phyloP scores from a whole-genome alignment of 2,329 filamentous ascomycete species.

The Scortechinia acanthostroma region DNA sequence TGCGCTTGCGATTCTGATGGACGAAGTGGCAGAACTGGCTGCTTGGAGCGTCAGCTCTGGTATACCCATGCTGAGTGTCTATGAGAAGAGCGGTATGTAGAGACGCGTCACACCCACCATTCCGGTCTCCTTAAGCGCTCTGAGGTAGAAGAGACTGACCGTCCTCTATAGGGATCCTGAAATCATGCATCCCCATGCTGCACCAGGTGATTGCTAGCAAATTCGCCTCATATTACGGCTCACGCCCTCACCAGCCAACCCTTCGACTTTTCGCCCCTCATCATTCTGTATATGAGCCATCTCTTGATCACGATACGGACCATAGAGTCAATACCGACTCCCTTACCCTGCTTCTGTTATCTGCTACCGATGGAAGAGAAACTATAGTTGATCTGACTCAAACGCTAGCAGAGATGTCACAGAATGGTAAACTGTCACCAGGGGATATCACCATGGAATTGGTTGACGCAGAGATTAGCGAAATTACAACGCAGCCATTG shows the following conservation, averaged over 20 bases:
- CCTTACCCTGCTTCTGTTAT: conserved; percentile 69
- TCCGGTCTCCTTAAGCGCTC: conserved; percentile 4
- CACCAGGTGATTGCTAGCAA: conserved; percentile 75
- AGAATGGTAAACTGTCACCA: conserved; percentile 74
- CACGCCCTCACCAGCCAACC: conserved; percentile 55
- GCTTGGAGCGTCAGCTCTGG: conserved; percentile 90
- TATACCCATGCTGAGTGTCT: conserved; percentile 80
- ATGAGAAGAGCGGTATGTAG: conserved; percentile 76
- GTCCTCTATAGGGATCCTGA: conserved; percentile 65
- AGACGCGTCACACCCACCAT: conserved; percentile 7
- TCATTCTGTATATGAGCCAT: conserved; percentile 45
- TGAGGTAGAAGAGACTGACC: conserved; percentile 7
- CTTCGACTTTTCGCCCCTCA: conserved; percentile 71
- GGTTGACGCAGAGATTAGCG: conserved; percentile 79
- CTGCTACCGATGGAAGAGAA: conserved; percentile 80
- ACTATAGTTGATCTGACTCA: conserved; percentile 93
- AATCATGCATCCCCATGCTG: conserved; percentile 79
- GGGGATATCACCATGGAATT: conserved; percentile 79
- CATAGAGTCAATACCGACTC: conserved; percentile 23
- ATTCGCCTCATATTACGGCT: conserved; percentile 80
- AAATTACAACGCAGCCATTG: conserved; percentile 24
- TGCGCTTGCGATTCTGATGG: conserved; percentile 75
- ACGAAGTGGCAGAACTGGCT: conserved; percentile 83
- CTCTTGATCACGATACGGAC: conserved; percentile 32
- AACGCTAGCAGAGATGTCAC: conserved; percentile 90